Conservation (phyloP, 257 asterid species). For the Solanum chiquidenum region DNA sequence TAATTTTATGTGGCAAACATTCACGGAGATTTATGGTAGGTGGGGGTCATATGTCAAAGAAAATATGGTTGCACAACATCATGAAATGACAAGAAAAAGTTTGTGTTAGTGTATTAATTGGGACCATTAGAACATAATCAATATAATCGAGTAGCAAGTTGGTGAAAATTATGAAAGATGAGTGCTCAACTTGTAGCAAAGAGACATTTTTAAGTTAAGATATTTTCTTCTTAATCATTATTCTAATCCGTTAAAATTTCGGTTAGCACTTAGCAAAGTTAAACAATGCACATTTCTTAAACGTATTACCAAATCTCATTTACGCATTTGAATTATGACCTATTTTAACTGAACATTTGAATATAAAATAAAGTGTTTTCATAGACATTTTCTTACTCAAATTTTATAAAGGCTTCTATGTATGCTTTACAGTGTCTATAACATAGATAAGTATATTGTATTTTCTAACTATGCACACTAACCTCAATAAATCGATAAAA, state of each 20-base stretch:
- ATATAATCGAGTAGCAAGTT: background rate
- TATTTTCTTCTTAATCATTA: background rate
- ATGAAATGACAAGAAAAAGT: background rate
- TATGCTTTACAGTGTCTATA: background rate
- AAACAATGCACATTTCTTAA: background rate
- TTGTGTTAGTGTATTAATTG: background rate
- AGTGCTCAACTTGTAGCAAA: background rate
- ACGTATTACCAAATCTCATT: background rate
- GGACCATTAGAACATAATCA: background rate
- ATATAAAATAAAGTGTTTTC: background rate
- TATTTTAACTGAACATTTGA: background rate
- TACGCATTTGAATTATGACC: background rate
- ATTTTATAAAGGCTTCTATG: background rate
- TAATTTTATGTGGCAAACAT: background rate
- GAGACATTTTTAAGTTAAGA: background rate
- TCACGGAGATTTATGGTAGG: background rate
- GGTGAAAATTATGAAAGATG: background rate
- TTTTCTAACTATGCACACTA: background rate
- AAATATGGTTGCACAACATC: background rate
- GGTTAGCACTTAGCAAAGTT: background rate
- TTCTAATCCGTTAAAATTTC: background rate
- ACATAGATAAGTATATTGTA: background rate
- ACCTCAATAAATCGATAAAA: background rate
- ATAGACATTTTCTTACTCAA: background rate
- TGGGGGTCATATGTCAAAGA: background rate